These are phyloP conservation scores for Zygoascus ofunaensis DNA, from an alignment of 805 yeast genomes.

Conservation along the genomic window DNA sequence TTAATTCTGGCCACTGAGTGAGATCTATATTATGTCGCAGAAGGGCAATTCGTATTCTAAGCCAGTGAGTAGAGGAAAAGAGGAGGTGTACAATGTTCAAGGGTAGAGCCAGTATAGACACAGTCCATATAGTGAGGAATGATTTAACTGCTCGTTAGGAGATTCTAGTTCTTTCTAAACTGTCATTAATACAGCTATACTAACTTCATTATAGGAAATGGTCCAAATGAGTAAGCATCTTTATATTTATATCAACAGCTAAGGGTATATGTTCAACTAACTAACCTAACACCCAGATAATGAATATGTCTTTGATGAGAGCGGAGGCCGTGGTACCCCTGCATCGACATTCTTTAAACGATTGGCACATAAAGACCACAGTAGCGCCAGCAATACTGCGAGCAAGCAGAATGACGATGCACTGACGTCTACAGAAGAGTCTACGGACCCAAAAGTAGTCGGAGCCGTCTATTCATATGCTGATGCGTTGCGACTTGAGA, in stretches of 20 bases:
- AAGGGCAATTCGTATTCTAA: neutral
- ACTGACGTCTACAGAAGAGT: constrained; percentile 5
- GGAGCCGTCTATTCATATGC: constrained; percentile 52
- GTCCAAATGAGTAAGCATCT: constrained; percentile 24
- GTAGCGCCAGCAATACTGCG: neutral
- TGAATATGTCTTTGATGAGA: constrained; percentile 59
- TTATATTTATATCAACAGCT: neutral
- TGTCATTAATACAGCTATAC: too few species aligned
- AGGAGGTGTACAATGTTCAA: too few species aligned
- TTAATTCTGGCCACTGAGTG: too few species aligned
- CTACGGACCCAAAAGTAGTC: constrained; percentile 34
- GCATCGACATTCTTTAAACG: constrained; percentile 42
- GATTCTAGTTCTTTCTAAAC: neutral
- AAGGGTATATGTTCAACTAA: neutral
- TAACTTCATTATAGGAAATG: constrained; percentile 31
- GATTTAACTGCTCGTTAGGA: neutral
- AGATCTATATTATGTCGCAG: too few species aligned
- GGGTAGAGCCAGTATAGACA: too few species aligned
- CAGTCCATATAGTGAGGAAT: too few species aligned
- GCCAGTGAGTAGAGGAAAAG: neutral
- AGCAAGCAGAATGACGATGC: neutral
- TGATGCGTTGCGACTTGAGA: constrained; percentile 25
- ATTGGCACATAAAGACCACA: constrained; percentile 16
- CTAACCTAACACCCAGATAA: constrained; percentile 4
- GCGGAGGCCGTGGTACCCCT: constrained; percentile 58